These are phyloP conservation scores for Aspergillus baeticus DNA, from an alignment of 495 filamentous ascomycete species.

Conservation along the genomic window DNA sequence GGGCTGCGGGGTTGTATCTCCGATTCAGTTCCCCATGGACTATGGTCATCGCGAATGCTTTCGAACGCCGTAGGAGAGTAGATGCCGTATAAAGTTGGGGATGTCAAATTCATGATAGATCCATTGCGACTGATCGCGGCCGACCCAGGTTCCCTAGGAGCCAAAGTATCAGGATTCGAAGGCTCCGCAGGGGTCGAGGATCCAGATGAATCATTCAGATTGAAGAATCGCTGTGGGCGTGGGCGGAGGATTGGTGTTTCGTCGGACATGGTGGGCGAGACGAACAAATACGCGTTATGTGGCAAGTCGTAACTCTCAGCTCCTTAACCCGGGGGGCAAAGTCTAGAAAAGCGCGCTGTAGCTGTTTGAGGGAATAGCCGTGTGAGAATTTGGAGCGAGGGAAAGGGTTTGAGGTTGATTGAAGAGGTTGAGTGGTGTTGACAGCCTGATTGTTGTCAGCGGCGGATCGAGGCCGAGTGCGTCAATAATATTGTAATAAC, in stretches of 20 bases:
- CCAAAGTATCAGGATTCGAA: conserved; percentile 32
- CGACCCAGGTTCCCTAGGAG: conserved; percentile 30
- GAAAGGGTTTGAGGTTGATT: background rate
- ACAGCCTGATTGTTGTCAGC: background rate
- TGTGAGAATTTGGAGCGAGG: background rate
- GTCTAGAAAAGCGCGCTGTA: background rate
- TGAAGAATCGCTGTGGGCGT: conserved; percentile 73
- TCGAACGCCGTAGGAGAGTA: conserved; percentile 68
- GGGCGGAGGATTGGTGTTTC: conserved; percentile 64
- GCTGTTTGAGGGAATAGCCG: background rate
- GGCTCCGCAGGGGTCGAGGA: conserved; percentile 46
- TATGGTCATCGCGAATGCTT: conserved; percentile 48
- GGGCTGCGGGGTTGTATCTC: conserved; percentile 61
- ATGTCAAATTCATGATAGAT: conserved; percentile 83
- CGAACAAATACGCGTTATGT: background rate
- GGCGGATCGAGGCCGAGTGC: background rate
- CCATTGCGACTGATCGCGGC: conserved; percentile 58
- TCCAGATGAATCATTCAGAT: conserved; percentile 56
- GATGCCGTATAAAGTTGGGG: conserved; percentile 87
- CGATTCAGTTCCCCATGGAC: conserved; percentile 71
- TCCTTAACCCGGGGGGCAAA: background rate
- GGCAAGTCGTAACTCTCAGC: background rate
- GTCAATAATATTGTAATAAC: background rate
- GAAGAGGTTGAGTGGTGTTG: background rate
- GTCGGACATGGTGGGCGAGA: conserved; percentile 35